phyloP scores from a whole-genome alignment of 179 eudicot genomes.

The Corrigiola litoralis region DNA sequence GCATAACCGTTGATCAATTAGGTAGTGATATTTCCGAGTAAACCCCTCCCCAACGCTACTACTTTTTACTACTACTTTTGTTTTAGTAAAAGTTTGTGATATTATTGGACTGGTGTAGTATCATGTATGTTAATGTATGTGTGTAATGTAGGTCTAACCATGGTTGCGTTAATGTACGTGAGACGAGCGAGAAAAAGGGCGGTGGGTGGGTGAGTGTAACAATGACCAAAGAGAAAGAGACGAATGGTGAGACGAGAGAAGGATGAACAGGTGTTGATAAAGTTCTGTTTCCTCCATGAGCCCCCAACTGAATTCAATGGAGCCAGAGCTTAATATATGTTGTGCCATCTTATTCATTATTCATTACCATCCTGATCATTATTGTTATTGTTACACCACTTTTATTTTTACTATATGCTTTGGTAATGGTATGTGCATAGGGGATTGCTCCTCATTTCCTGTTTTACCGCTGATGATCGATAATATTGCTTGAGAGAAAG shows the following conservation, averaged over 20 bases:
- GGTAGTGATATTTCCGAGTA: conserved; percentile 23
- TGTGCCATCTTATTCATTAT: too few relatives aligned
- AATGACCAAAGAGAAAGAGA: conserved; percentile 12
- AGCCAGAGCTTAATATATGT: neutral
- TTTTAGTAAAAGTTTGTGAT: too few relatives aligned
- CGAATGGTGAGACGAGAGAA: conserved; percentile 19
- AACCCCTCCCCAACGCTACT: too few relatives aligned
- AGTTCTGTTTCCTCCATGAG: conserved; percentile 16
- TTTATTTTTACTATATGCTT: too few relatives aligned
- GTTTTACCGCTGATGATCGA: too few relatives aligned
- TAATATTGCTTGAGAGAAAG: too few relatives aligned
- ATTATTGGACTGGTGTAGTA: too few relatives aligned
- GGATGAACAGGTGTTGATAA: conserved; percentile 29
- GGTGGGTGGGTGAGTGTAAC: conserved; percentile 9
- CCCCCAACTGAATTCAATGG: conserved; percentile 29
- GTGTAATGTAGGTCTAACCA: too few relatives aligned
- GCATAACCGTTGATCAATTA: conserved; percentile 20
- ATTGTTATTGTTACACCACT: neutral
- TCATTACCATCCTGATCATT: neutral
- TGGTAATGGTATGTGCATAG: too few relatives aligned
- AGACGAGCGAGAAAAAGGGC: conserved; percentile 6
- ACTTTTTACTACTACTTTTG: conserved; percentile 1
- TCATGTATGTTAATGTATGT: too few relatives aligned
- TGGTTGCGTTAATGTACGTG: conserved; percentile 2
- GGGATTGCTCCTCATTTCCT: too few relatives aligned